Evolutionary conservation across 192 early-diverging fungal genomes (phyloP).

Genomic region (Spizellomyces punctatus): DNA sequence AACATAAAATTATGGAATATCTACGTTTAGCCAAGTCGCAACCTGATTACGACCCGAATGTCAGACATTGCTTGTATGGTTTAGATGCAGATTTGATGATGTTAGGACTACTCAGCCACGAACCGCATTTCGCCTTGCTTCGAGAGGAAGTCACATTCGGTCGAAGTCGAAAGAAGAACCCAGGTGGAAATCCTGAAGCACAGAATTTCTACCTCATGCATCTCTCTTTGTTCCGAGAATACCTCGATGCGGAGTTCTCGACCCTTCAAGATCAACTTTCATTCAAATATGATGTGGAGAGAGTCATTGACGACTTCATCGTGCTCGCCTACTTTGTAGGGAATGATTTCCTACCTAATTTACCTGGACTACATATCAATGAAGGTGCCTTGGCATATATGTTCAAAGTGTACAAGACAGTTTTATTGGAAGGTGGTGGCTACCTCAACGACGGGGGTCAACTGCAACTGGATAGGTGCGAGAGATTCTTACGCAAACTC

Average conservation of each 20-base stretch:
- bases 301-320: slow-evolving; percentile 97
- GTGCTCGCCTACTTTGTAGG: slow-evolving; percentile 97
- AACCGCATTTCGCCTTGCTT: slow-evolving; percentile 95
- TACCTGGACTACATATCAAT: slow-evolving; percentile 92
- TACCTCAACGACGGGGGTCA: slow-evolving; percentile 86
- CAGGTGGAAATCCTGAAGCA: slow-evolving; percentile 60
- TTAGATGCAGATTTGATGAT: slow-evolving; percentile 98
- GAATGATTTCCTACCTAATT: slow-evolving; percentile 95
- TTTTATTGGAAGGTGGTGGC: slow-evolving; percentile 72
- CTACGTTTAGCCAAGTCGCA: slow-evolving; percentile 79
- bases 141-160: slow-evolving; percentile 94
- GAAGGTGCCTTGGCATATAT: slow-evolving; percentile 92
- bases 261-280: slow-evolving; percentile 59
- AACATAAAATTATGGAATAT: slow-evolving; percentile 99
- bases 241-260: slow-evolving; percentile 80
- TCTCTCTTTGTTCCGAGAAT: slow-evolving; percentile 83
- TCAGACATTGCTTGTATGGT: slow-evolving; percentile 90
- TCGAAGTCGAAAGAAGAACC: slow-evolving; percentile 62
- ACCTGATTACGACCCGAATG: slow-evolving; percentile 87
- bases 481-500: slow-evolving; percentile 80
- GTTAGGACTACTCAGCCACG: slow-evolving; percentile 92
- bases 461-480: slow-evolving; percentile 71
- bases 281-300: slow-evolving; percentile 85
- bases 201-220: slow-evolving; percentile 67
- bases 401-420: slow-evolving; percentile 86